These are phyloP conservation scores for Peziza echinospora DNA, from an alignment of 495 filamentous ascomycete genomes.

Conservation along the genomic window DNA sequence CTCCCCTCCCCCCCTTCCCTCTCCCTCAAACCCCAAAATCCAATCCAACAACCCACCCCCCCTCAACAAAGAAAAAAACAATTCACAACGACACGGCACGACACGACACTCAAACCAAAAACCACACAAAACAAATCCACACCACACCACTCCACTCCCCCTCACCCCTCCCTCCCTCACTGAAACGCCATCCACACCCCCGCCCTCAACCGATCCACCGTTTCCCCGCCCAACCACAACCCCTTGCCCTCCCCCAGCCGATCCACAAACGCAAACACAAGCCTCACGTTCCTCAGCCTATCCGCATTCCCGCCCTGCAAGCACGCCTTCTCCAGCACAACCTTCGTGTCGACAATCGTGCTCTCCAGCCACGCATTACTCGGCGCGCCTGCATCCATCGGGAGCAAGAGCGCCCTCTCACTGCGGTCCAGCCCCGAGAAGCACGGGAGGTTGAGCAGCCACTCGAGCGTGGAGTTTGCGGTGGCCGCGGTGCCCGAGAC, in stretches of 20 bases:
- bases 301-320: conserved; percentile 36
- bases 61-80: too few relatives aligned
- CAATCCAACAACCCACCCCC: too few relatives aligned
- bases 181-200: conserved; percentile 31
- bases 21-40: too few relatives aligned
- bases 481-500: conserved; percentile 9
- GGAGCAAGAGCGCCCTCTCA: conserved; percentile 54
- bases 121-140: too few relatives aligned
- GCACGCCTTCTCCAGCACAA: conserved; percentile 44
- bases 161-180: conserved; percentile 1
- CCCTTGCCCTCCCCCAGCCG: conserved; percentile 21
- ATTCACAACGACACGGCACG: too few relatives aligned
- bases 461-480: conserved; percentile 36
- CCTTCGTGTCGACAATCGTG: conserved; percentile 56
- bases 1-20: too few relatives aligned
- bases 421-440: conserved; percentile 48
- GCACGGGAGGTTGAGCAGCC: conserved; percentile 47
- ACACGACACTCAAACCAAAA: too few relatives aligned
- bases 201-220: conserved; percentile 34
- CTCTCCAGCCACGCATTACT: conserved; percentile 27
- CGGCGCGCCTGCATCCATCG: conserved; percentile 26
- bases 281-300: conserved; percentile 46
- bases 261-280: conserved; percentile 71
- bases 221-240: conserved; percentile 23
- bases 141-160: too few relatives aligned